Conservation (phyloP, 345 rosid genomes). For the Nephelium lappaceum region DNA sequence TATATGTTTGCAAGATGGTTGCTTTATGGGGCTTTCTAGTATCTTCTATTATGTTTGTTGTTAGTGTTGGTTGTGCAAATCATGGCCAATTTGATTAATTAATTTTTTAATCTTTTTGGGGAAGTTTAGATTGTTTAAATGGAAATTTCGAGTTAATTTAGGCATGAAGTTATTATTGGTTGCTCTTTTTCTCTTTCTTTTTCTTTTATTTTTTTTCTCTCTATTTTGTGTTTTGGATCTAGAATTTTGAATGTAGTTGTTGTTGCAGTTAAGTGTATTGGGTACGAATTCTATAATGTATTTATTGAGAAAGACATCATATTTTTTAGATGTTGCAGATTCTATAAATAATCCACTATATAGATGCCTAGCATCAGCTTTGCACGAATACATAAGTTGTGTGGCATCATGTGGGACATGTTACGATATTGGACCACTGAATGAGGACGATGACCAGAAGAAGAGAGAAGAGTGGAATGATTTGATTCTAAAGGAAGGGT, state of each 20-base stretch:
- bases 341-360: constrained; percentile 34
- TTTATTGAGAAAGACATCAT: neutral
- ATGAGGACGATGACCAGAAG: constrained; percentile 21
- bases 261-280: neutral
- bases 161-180: neutral
- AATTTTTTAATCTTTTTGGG: neutral
- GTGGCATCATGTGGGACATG: constrained; percentile 20
- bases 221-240: no score
- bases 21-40: neutral
- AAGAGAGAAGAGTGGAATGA: constrained; percentile 34
- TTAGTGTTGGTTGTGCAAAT: neutral
- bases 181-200: no score
- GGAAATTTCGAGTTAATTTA: neutral
- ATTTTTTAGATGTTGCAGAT: constrained; percentile 18
- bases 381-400: constrained; percentile 43
- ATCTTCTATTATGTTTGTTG: neutral
- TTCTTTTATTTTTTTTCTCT: no score
- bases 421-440: neutral
- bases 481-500: constrained; percentile 36
- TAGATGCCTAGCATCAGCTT: constrained; percentile 46
- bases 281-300: neutral
- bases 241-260: neutral
- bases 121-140: neutral
- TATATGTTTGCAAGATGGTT: neutral
- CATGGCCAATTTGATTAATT: neutral